Conservation (phyloP, 495 filamentous ascomycete genomes). For the Cercophora sp. region DNA sequence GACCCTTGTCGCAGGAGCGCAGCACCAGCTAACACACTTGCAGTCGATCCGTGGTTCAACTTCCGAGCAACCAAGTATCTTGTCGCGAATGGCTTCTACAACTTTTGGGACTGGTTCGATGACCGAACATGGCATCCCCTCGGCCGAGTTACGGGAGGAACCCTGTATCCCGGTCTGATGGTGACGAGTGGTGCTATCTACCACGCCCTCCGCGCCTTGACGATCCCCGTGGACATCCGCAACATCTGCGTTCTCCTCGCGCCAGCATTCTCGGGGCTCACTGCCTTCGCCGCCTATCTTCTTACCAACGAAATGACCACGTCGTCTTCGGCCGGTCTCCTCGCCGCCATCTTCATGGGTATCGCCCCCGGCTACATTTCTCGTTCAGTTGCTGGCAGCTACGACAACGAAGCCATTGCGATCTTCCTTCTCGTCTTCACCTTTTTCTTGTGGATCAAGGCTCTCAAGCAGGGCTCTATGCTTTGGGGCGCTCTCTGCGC, state of each 20-base stretch:
- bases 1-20: constrained; percentile 8
- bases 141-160: constrained; percentile 96
- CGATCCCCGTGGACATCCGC: constrained; percentile 95
- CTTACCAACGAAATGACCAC: constrained; percentile 94
- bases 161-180: constrained; percentile 97
- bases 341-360: constrained; percentile 95
- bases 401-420: constrained; percentile 99
- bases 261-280: constrained; percentile 92
- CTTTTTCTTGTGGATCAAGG: constrained; percentile 99
- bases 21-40: constrained; percentile 24
- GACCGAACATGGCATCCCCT: constrained; percentile 99
- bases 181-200: constrained; percentile 97
- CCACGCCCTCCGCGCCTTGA: constrained; percentile 84
- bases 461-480: constrained; percentile 89
- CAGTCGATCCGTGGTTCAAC: constrained; percentile 99
- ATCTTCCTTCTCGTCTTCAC: constrained; percentile 98
- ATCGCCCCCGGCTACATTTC: constrained; percentile 98
- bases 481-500: constrained; percentile 95
- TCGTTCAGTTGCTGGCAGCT: constrained; percentile 94
- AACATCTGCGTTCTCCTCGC: constrained; percentile 98
- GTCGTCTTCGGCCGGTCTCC: constrained; percentile 87
- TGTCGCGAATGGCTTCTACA: constrained; percentile 93
- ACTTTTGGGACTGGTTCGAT: constrained; percentile 99
- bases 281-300: constrained; percentile 89
- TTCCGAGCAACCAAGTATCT: constrained; percentile 98